Base-by-base conservation (phyloP, 345 rosid genomes). In the Populus ilicifolia region DNA sequence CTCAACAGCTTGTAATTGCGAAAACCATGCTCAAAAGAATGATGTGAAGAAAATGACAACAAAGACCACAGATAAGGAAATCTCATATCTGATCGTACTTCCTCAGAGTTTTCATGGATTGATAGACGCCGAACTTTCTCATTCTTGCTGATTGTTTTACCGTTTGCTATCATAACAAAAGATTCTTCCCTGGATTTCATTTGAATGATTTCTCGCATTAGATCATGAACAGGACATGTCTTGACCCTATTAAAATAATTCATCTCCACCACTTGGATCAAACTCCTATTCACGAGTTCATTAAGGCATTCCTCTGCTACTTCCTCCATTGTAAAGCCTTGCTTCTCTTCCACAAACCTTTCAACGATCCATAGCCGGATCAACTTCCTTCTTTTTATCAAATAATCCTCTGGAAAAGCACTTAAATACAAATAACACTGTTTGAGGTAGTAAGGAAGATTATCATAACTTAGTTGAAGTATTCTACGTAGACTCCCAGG, bases 361-460 rank as follows among this genome's bases (percentile, higher is more conserved):
- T 75, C 78, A 46, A 23, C 64, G 0, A 75, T 35, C 78, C 72
- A 75, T 8, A 74, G 67, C 2, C 69, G 68, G 67, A 74, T 41
- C 69, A 74, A 17, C 38, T 25, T 41, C 69, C 21, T 36, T 18
- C 69, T 65, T 46, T 46, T 48, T 18, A 76, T 76, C 67, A 20
- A 68, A 41, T 59, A 56, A 69, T 29, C 79, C 67, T 76, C 74
- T 14, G 74, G 79, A 35, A 69, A 76, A n/a, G 41, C 54, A 59
- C 69, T 39, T 54, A 61, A 17, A 69, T 76, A 39, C 68, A 76
- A 20, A n/a, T 20, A 76, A 27, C 79, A 76, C 8, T 33, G 48
- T 56, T 68, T 76, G 16, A 69, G 73, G 39, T 69, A 10, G 67
- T 38, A 75, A 1, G 71, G 77, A 27, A 33, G 44, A 46, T 48